These are phyloP conservation scores for Boletales sp. DNA, from an alignment of 768 basidiomycete genomes.

Conservation along the genomic window DNA sequence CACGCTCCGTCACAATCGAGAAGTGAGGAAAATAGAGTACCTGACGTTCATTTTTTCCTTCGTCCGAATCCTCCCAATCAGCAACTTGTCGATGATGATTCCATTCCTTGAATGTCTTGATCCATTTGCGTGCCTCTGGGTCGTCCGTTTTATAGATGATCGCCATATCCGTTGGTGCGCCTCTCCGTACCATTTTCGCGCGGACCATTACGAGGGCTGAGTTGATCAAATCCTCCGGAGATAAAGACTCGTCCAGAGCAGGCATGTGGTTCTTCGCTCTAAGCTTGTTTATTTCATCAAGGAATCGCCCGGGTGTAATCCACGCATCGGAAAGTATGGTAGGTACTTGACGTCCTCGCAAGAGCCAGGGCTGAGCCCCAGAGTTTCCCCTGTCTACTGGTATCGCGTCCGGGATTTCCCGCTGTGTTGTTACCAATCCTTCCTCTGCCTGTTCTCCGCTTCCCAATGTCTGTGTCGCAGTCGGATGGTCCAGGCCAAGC, in stretches of 20 bases:
- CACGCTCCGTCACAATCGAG: not conserved
- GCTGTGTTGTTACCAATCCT: conserved; percentile 56
- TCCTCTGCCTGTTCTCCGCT: conserved; percentile 20
- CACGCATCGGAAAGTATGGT: conserved; percentile 44
- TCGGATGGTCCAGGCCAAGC: conserved; percentile 45
- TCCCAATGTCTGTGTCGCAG: conserved; percentile 3
- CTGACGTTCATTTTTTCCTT: conserved; percentile 19
- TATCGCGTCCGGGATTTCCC: conserved; percentile 36
- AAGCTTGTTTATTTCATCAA: conserved; percentile 54
- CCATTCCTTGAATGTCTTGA: conserved; percentile 30
- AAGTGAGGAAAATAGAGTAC: conserved; percentile 18
- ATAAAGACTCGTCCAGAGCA: conserved; percentile 31
- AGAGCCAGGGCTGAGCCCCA: conserved; percentile 56
- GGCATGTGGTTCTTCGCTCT: conserved; percentile 53
- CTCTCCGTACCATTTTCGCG: conserved; percentile 59
- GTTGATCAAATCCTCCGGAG: conserved; percentile 46
- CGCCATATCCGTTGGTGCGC: conserved; percentile 72
- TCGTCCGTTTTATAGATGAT: conserved; percentile 64
- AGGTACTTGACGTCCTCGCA: conserved; percentile 53
- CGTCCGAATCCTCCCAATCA: conserved; percentile 15
- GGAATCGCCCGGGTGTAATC: conserved; percentile 42
- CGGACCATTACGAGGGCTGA: conserved; percentile 67
- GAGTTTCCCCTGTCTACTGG: conserved; percentile 3
- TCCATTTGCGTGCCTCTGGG: conserved; percentile 49
- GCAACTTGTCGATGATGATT: conserved; percentile 1